A percentile compares a stretch with the other conserved stretches of the same genome.
Conservation (phyloP, 306 rosid genomes). For the Ormosia semicastrata region DNA sequence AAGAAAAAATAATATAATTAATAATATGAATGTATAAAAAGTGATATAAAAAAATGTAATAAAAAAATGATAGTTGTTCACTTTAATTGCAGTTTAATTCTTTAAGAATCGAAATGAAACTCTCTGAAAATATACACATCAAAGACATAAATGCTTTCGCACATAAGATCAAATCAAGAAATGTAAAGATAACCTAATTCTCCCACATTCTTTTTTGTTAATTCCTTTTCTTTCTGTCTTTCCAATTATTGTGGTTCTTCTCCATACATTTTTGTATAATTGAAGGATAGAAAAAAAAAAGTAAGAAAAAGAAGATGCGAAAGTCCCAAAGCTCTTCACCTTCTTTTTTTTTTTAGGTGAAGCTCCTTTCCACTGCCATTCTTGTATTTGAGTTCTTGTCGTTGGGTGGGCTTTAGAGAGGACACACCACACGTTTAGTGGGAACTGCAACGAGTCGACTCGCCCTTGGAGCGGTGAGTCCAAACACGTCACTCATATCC, state of each 20-base stretch:
- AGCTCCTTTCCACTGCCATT: neutral
- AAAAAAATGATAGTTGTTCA: too few species aligned
- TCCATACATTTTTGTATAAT: neutral
- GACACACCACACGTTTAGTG: constrained; percentile 52
- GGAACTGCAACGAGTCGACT: constrained; percentile 80
- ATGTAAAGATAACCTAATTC: neutral
- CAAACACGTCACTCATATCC: constrained; percentile 77
- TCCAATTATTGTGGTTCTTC: neutral
- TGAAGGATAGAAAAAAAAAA: neutral
- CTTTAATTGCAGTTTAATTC: neutral
- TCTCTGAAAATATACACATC: neutral
- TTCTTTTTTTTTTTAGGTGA: neutral
- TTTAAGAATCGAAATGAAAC: neutral
- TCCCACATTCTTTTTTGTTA: neutral
- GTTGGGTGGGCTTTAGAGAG: constrained; percentile 16
- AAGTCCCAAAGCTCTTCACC: neutral
- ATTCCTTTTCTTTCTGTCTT: neutral
- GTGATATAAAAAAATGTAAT: too few species aligned
- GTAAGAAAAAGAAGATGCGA: neutral
- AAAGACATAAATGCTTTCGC: neutral
- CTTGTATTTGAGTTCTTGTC: neutral
- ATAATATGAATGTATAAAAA: too few species aligned
- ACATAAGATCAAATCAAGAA: neutral
- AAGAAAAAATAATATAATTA: too few species aligned
- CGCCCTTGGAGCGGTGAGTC: constrained; percentile 90